phyloP scores from a whole-genome alignment of 371 early-diverging fungal species.

The Mortierella sp. region DNA sequence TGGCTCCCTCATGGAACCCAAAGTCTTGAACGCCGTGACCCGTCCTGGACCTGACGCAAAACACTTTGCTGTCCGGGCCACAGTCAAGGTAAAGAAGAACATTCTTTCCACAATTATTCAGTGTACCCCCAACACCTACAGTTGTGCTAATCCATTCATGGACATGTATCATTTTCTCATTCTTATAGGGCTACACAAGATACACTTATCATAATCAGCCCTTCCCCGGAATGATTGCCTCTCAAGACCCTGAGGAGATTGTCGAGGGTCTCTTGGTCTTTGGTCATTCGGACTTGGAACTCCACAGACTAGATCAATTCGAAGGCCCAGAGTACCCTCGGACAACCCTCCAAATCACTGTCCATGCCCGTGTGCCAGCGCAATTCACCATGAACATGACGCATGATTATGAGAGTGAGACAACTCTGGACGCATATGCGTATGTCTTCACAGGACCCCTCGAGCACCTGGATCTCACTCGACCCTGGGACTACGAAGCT shows the following conservation, averaged over 20 bases:
- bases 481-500: conserved; percentile 41
- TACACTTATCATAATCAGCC: conserved; percentile 44
- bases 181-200: conserved; percentile 28
- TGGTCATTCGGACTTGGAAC: conserved; percentile 36
- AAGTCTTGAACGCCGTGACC: conserved; percentile 32
- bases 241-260: conserved; percentile 8
- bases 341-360: conserved; percentile 3
- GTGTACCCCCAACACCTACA: too few relatives aligned
- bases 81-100: conserved; percentile 17
- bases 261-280: conserved; percentile 42
- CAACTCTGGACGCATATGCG: conserved; percentile 18
- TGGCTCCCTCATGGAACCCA: conserved; percentile 42
- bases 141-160: too few relatives aligned
- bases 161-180: background rate
- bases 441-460: conserved; percentile 28
- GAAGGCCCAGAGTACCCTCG: conserved; percentile 42
- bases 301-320: conserved; percentile 33
- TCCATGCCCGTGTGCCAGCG: conserved; percentile 22
- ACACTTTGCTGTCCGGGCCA: conserved; percentile 16
- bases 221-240: conserved; percentile 35
- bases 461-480: conserved; percentile 22
- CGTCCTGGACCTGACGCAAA: conserved; percentile 21
- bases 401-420: conserved; percentile 9
- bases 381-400: conserved; percentile 2
- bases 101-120: background rate